Evolutionary conservation across 805 yeast genomes (phyloP).

Genomic region (Zygosaccharomyces pseudorouxii): DNA sequence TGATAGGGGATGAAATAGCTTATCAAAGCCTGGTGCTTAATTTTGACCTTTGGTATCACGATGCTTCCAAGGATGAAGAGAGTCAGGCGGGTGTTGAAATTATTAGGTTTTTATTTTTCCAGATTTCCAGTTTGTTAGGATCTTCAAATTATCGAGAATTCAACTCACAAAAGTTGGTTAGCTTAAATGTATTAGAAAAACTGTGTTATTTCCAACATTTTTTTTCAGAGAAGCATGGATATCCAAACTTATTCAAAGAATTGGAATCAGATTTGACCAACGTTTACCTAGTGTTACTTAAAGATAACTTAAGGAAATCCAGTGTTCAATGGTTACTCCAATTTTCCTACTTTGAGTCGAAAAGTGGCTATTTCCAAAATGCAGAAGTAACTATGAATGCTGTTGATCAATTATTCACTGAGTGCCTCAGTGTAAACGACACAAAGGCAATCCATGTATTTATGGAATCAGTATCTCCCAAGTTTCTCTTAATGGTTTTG

Average conservation of each 20-base stretch:
- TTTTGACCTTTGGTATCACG: constrained; percentile 52
- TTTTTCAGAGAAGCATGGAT: constrained; percentile 36
- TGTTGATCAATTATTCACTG: constrained; percentile 31
- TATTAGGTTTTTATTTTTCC: constrained; percentile 50
- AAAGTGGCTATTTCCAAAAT: constrained; percentile 28
- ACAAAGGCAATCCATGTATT: constrained; percentile 43
- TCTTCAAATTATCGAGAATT: constrained; percentile 47
- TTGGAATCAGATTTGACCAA: constrained; percentile 26
- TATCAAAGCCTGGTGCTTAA: constrained; percentile 59
- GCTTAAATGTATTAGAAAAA: constrained; percentile 44
- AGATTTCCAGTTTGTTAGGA: constrained; percentile 50
- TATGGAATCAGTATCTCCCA: constrained; percentile 52
- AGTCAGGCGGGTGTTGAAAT: constrained; percentile 38
- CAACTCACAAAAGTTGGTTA: constrained; percentile 50
- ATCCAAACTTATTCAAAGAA: constrained; percentile 39
- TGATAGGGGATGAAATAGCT: constrained; percentile 51
- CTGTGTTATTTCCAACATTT: constrained; percentile 28
- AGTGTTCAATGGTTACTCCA: constrained; percentile 48
- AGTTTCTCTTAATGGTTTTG: constrained; percentile 58
- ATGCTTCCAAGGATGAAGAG: constrained; percentile 9
- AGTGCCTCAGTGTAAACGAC: constrained; percentile 39
- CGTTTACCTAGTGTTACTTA: constrained; percentile 34
- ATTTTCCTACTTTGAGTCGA: constrained; percentile 48
- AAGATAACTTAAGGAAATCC: constrained; percentile 50
- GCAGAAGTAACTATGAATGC: constrained; percentile 33